Base-by-base conservation (phyloP, 208 protist genomes). In the Trypanosoma cruzi region DNA sequence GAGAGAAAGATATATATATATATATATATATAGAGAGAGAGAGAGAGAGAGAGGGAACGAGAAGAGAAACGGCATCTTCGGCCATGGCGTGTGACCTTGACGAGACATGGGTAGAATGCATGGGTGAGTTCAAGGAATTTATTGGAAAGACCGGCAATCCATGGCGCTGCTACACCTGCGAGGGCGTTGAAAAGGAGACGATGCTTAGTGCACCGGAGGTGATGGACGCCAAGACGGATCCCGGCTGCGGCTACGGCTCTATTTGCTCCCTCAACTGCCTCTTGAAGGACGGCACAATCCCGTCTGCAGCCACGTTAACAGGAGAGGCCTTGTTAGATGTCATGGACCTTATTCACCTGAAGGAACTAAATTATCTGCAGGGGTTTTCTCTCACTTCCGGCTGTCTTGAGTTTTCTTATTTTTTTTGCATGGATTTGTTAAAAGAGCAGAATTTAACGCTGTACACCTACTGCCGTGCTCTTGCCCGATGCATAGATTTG, bases 181-280 rank as follows among this genome's bases (percentile, higher is more conserved):
- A 74, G 0, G 85, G 81, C 48, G 76, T 90, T 5, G 79, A 95
- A 64, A 83, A 84, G 73, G 89, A 95, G 71, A 68, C 84, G 53
- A 87, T 95, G 53, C 79, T 95, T 5, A 88, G 85, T 1, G 86
- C 89, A 0, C 86, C 86, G 8, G 89, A 95, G 76, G 80, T 95
- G 52, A 92, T 95, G 89, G 89, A 95, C 71, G 75, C 86, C 60
- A 92, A 95, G 79, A 95, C 89, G 60, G 89, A 95, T 73, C 79
- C 86, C 14, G 84, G 86, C 57, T 89, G 83, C 56, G 82, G 82
- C 57, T 90, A 75, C 80, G 71, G 79, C 42, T 37, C 56, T 11
- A 68, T 89, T 20, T 56, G 66, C 60, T 93, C 86, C 14, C 79
- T 95, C 36, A 52, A 85, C 24, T 48, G 70, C 54, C 63, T 92